Conservation (phyloP, 2,329 filamentous ascomycete genomes). For the Trichothecium sympodiale region DNA sequence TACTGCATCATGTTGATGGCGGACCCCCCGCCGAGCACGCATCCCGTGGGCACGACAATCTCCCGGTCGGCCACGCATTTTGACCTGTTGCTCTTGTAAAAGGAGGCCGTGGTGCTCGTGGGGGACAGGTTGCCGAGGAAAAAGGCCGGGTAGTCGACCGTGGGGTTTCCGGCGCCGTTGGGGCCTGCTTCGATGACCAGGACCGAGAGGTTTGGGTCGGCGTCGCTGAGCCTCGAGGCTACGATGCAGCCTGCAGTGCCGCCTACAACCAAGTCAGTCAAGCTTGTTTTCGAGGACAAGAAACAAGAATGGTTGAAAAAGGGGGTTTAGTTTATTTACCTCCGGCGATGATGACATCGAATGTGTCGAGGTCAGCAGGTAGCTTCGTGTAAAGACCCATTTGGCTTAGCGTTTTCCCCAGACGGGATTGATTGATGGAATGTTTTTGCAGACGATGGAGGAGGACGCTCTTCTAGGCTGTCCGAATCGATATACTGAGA, state of each 20-base stretch:
- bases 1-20: constrained; percentile 22
- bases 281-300: not conserved
- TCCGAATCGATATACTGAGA: no score
- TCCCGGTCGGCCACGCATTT: constrained; percentile 12
- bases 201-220: constrained; percentile 34
- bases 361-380: constrained; percentile 23
- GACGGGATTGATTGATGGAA: no score
- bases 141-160: constrained; percentile 35
- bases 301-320: no score
- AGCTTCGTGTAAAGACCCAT: constrained; percentile 12
- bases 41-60: constrained; percentile 12
- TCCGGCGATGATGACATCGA: constrained; percentile 41
- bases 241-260: constrained; percentile 36
- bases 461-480: no score
- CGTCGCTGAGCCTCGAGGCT: constrained; percentile 36
- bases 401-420: no score
- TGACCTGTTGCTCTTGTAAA: constrained; percentile 12
- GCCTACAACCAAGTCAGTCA: constrained; percentile 15
- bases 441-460: no score
- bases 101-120: constrained; percentile 10
- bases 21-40: constrained; percentile 19
- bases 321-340: constrained; percentile 17
- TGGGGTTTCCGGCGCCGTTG: constrained; percentile 38
- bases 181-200: constrained; percentile 41
- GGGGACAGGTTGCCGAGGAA: constrained; percentile 11